Evolutionary conservation across 495 filamentous ascomycete genomes (phyloP), one percentile per base, ranked within the genome.

Genomic region (Tuber magnatum): DNA sequence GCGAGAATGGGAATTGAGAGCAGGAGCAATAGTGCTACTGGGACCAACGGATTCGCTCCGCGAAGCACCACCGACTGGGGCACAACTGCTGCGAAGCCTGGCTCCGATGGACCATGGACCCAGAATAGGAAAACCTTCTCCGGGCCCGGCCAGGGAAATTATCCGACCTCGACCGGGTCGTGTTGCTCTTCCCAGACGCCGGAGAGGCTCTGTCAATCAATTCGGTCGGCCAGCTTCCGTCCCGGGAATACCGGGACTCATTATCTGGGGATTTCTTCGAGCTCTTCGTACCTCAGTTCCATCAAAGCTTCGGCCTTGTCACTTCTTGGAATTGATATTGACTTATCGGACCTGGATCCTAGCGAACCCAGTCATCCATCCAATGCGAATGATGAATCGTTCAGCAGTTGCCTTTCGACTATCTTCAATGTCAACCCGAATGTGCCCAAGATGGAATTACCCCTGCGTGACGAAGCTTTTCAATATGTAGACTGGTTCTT

Each of bases 251-350:
- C 86, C 42, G 87, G 87, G 38, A 89, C 92, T 80, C 90, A 90
- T 82, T 92, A 93, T 77, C 86, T 93, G 10, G 92, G 92, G 38
- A 89, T 93, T 40, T 88, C 89, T 14, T 87, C 88, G 16, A 88
- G 89, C n/a, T 89, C 88, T 81, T 86, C 88, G 6, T 87, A 88
- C 68, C 84, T 93, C 5, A 91, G 90, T 84, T 89, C 90, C 22
- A 90, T 93, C 79, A 91, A 91, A 80, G 92, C 90, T 12, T 93
- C 91, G 1, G 88, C 89, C 1, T 84, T 94, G 70, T 89, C 90
- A 3, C 88, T 94, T 69, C 88, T 94, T 68, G 92, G 92, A 32
- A 89, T 91, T 77, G 89, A 91, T 71, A 92, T 94, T 77, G 91
- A 94, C 81, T 85, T 94, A 39, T 88, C 91, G 4, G 89, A 91